Conservation (phyloP, 2,329 filamentous ascomycete genomes). For the Curvularia spicifera region DNA sequence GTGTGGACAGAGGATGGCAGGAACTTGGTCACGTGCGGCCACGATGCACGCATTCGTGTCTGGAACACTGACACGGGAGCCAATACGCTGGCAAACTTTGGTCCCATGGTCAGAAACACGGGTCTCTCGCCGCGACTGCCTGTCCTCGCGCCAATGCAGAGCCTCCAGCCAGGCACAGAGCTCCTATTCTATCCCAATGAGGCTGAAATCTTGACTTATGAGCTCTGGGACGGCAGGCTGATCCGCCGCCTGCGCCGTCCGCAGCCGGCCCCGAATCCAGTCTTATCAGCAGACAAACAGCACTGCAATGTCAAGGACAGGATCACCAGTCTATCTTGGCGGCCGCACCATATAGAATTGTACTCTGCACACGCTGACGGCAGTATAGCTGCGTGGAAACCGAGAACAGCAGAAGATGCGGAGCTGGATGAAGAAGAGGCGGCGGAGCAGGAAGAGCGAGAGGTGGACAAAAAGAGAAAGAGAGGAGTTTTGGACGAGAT, state of each 20-base stretch:
- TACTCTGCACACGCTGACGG: conserved; percentile 87
- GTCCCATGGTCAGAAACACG: conserved; percentile 77
- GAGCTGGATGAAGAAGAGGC: conserved; percentile 53
- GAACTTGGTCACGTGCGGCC: conserved; percentile 78
- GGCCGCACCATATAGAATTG: conserved; percentile 71
- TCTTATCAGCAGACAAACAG: conserved; percentile 46
- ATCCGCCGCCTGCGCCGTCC: conserved; percentile 73
- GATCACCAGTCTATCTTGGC: conserved; percentile 79
- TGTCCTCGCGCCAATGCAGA: conserved; percentile 64
- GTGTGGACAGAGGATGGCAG: conserved; percentile 82
- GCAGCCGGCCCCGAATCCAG: conserved; percentile 48
- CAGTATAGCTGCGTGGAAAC: conserved; percentile 79
- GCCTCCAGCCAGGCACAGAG: conserved; percentile 65
- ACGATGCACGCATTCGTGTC: conserved; percentile 83
- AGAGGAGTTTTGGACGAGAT: conserved; percentile 80
- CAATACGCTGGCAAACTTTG: conserved; percentile 89
- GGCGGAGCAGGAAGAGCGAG: conserved; percentile 42
- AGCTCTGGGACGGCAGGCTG: conserved; percentile 77
- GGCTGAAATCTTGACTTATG: conserved; percentile 76
- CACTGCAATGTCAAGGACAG: conserved; percentile 48
- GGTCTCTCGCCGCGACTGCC: conserved; percentile 51
- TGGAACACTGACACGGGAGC: conserved; percentile 83
- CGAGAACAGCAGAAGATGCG: conserved; percentile 60
- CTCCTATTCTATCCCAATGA: conserved; percentile 80
- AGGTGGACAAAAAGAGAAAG: conserved; percentile 65